Evolutionary conservation across 257 asterid species (phyloP), one percentile per base, ranked within the genome.

Genomic region (Penstemon barbatus): DNA sequence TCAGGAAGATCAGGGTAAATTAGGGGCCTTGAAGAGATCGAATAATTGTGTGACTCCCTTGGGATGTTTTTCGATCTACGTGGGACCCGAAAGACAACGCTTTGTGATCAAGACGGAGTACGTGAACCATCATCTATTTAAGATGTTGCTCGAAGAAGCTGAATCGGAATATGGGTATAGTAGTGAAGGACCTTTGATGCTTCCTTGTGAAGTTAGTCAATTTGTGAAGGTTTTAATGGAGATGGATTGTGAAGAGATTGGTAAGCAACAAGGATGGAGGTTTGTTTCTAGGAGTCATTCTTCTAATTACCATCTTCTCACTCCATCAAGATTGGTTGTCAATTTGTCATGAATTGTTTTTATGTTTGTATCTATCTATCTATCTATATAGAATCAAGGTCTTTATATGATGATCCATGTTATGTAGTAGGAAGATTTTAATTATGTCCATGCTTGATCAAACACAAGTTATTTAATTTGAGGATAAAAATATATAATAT

Each of bases 31-130:
- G 18, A 25, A 25, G 33, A 25, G 33, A 25, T 25, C 33, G 33
- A 43, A 68, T 65, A 72, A 25, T 25, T 2, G 70, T 38, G 78
- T 83, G 59, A 78, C 65, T 3, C 87, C 88, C 0, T 75, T 73
- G 6, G 89, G 95, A 39, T 83, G 85, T 45, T 81, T 87, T 60
- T 86, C 89, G 3, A 80, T 85, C 55, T 85, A 80, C 45, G 91
- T 87, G 0, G 91, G 91, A 13, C 43, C 77, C 3, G 40, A 82
- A 13, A 85, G 74, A 54, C 82, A 74, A n/a, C 72, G 84, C 81
- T 87, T 85, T 50, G 75, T 78, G 73, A 82, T 87, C 48, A 77
- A 66, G 48, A 85, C 89, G 0, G 66, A 71, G 19, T 81, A 79
- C 39, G 74, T 83, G 48, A 87, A 87, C 63, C 89, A 87, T 57